These are phyloP conservation scores for Rhizophlyctis rosea DNA, from an alignment of 192 early-diverging fungal species.

Conservation along the genomic window DNA sequence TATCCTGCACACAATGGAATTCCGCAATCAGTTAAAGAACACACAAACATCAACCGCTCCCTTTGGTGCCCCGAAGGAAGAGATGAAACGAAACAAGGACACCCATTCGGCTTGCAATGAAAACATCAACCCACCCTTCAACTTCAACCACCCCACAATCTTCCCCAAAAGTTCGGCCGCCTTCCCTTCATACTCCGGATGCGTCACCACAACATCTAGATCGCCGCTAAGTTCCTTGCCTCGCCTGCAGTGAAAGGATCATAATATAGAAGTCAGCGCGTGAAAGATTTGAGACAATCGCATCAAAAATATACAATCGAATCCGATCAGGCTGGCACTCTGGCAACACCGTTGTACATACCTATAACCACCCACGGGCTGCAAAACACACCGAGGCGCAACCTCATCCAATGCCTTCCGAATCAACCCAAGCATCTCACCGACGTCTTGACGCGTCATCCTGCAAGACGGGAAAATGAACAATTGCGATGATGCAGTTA, in stretches of 20 bases:
- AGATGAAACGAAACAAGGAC: neutral
- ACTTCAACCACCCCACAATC: slow-evolving; percentile 17
- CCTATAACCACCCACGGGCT: slow-evolving; percentile 27
- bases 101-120: too few species aligned
- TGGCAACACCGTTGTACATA: neutral
- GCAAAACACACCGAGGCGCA: slow-evolving; percentile 8
- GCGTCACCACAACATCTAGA: slow-evolving; percentile 32
- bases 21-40: neutral
- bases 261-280: too few species aligned
- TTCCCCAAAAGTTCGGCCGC: slow-evolving; percentile 4
- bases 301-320: too few species aligned
- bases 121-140: slow-evolving; percentile 12
- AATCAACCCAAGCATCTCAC: slow-evolving; percentile 23
- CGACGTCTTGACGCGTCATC: slow-evolving; percentile 32
- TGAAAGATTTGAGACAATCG: too few species aligned
- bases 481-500: too few species aligned
- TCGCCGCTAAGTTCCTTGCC: slow-evolving; percentile 33
- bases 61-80: neutral
- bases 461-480: too few species aligned
- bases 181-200: slow-evolving; percentile 13
- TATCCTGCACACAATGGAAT: slow-evolving; percentile 4
- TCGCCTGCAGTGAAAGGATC: slow-evolving; percentile 1
- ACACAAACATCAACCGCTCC: neutral
- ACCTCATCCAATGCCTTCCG: slow-evolving; percentile 11
- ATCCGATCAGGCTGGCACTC: too few species aligned